Percentiles rank a stretch among this genome's conserved stretches.
Evolutionary conservation across 2,329 filamentous ascomycete genomes (phyloP).

Genomic region (Fusarium sp.): DNA sequence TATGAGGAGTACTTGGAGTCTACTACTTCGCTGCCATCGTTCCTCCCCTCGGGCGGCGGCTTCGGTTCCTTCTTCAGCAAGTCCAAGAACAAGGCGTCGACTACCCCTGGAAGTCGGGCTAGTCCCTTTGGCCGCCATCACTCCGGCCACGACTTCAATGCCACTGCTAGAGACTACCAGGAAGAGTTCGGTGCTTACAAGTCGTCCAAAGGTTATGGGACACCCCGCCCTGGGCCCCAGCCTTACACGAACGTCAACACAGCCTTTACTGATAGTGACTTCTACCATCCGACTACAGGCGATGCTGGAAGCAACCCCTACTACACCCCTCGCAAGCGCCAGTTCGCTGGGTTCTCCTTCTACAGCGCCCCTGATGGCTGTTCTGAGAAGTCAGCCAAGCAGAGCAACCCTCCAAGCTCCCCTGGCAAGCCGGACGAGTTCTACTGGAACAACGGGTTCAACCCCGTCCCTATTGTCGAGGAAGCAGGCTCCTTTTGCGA

Average conservation of each 20-base stretch:
- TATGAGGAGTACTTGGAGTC: slow-evolving; percentile 17
- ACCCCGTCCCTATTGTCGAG: slow-evolving; percentile 49
- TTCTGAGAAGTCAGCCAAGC: slow-evolving; percentile 22
- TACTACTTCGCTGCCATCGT: slow-evolving; percentile 29
- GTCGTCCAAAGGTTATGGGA: slow-evolving; percentile 25
- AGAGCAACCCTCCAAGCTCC: slow-evolving; percentile 1
- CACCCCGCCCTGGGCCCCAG: slow-evolving; percentile 23
- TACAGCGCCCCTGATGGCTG: slow-evolving; percentile 11
- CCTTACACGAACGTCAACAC: slow-evolving; percentile 17
- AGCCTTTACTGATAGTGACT: slow-evolving; percentile 28
- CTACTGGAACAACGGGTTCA: slow-evolving; percentile 37
- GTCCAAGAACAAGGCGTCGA: slow-evolving; percentile 16
- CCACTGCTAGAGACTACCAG: slow-evolving; percentile 43
- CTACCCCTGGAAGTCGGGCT: slow-evolving; percentile 2
- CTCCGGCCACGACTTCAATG: slow-evolving; percentile 27
- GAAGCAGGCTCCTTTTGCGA: slow-evolving; percentile 46
- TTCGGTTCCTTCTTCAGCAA: slow-evolving; percentile 43
- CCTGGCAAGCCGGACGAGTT: slow-evolving; percentile 12
- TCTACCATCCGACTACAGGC: slow-evolving; percentile 10
- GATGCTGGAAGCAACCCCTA: slow-evolving; percentile 49
- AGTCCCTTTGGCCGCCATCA: neutral
- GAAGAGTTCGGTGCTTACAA: slow-evolving; percentile 39
- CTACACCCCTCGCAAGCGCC: slow-evolving; percentile 45
- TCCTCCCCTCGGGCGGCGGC: slow-evolving; percentile 24
- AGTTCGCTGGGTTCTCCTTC: slow-evolving; percentile 20